Conservation (phyloP, 139 green algal species). For the Tetradesmus lagerheimii region DNA sequence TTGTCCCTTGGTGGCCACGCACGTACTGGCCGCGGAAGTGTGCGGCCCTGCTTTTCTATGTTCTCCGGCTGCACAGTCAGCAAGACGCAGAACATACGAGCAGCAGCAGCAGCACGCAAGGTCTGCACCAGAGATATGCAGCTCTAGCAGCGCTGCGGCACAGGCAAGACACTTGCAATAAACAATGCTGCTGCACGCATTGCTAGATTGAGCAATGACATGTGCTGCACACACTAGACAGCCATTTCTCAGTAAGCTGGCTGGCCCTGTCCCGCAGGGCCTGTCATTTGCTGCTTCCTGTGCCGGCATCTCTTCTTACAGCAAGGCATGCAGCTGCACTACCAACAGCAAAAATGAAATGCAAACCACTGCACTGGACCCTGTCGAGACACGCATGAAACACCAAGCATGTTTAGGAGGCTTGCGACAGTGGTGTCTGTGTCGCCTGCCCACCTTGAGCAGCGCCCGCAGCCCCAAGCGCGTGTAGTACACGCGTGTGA, state of each 20-base stretch:
- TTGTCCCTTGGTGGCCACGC: conserved; percentile 76
- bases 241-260: too few species aligned
- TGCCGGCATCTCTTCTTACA: too few species aligned
- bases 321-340: neutral
- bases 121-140: neutral
- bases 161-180: neutral
- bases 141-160: neutral
- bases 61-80: conserved; percentile 67
- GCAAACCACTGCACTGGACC: too few species aligned
- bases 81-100: neutral
- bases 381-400: too few species aligned
- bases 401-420: too few species aligned
- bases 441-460: conserved; percentile 60
- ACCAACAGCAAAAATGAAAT: too few species aligned
- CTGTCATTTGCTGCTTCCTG: neutral
- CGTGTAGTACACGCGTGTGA: conserved; percentile 96
- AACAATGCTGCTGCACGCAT: too few species aligned
- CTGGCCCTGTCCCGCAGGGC: too few species aligned
- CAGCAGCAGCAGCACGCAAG: neutral
- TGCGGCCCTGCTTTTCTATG: conserved; percentile 77
- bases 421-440: neutral
- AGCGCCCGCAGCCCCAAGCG: conserved; percentile 86
- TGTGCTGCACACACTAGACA: too few species aligned
- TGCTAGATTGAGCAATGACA: too few species aligned
- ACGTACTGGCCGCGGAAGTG: conserved; percentile 80